Base-by-base conservation (phyloP, 495 filamentous ascomycete species). In the Daldinia concentrica region DNA sequence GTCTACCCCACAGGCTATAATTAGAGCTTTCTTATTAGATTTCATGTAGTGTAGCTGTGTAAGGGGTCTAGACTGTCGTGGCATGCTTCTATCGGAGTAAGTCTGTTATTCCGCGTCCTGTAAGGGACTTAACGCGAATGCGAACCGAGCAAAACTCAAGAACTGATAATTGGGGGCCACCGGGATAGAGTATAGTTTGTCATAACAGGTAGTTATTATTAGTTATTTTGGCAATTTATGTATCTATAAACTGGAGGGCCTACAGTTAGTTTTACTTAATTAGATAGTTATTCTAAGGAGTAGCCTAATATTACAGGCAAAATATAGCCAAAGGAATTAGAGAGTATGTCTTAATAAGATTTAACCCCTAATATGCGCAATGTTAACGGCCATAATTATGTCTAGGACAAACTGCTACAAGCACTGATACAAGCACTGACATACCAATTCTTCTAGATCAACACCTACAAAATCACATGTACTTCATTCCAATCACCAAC, bases 401-500 rank as follows among this genome's bases (percentile, higher is more conserved):
- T 52, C 6, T 27, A 50, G 50, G 4, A 29, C 24, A 27, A 15
- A 15, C 24, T 52, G 14, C 22, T 30, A 29, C 1, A 29, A 27
- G 50, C 50, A 52, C 11, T 27, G 14, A 52, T 30, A 29, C 1
- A 29, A 27, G 50, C 50, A 52, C 11, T 27, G 14, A 52, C 8
- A 30, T 54, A 27, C 30, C 37, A 34, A 57, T 65, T 65, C 39
- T 37, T 58, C 62, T 65, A 65, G n/a, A 26, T 27, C 17, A 58
- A 50, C 36, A 37, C 26, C 27, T 58, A 48, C 48, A 50, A 34
- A 29, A 24, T 27, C 27, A 48, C n/a, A 22, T 54, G 12, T 9
- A 54, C 50, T 54, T 54, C 50, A 6, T 45, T 60, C 12, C 30
- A 41, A 6, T 41, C 8, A 30, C 29, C 27, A 7, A 11, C 27